These are phyloP conservation scores for Solanum hybrid DNA, from an alignment of 305 asterid species.

Conservation along the genomic window DNA sequence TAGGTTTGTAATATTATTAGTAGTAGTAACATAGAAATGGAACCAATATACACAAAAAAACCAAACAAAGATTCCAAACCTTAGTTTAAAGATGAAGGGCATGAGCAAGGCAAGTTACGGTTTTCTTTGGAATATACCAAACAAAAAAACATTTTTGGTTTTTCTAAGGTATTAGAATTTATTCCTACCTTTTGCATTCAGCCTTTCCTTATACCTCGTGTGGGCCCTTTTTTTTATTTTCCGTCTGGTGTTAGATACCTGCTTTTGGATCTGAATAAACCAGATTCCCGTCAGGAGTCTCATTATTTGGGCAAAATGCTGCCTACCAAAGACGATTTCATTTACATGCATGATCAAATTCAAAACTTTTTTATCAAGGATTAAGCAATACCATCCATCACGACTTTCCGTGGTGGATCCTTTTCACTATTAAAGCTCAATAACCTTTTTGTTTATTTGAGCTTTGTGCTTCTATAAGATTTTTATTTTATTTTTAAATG, in stretches of 20 bases:
- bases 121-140: slow-evolving; percentile 3
- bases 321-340: background rate
- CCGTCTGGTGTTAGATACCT: background rate
- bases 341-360: background rate
- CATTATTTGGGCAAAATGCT: accelerated
- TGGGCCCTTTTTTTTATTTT: background rate
- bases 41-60: background rate
- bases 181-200: background rate
- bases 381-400: background rate
- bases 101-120: background rate
- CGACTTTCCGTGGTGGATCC: background rate
- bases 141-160: background rate
- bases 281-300: accelerated
- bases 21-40: background rate
- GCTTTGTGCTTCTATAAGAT: background rate
- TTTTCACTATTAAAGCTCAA: background rate
- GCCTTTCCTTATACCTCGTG: background rate
- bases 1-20: background rate
- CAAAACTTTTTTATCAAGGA: background rate
- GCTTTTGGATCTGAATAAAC: background rate
- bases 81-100: background rate
- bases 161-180: slow-evolving; percentile 1
- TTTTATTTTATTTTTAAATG: too few relatives aligned
- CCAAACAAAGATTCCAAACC: slow-evolving; percentile 10
- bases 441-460: background rate